Conservation (phyloP, 768 basidiomycete genomes). For the Calocybe gangraenosa region DNA sequence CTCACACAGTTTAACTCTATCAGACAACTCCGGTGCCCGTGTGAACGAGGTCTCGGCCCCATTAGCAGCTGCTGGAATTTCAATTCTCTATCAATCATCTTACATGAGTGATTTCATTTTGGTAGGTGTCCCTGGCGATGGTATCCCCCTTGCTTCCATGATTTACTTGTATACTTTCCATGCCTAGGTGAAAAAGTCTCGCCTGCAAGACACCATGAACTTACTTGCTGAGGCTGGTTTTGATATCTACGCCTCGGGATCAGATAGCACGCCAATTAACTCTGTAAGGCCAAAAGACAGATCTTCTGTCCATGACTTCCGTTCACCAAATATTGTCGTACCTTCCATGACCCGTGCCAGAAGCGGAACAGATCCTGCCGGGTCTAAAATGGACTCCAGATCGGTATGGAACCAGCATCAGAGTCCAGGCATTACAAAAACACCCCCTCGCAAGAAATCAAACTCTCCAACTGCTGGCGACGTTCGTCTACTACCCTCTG, state of each 20-base stretch:
- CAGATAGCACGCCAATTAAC: constrained; percentile 26
- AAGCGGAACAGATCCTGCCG: constrained; percentile 29
- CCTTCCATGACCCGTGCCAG: constrained; percentile 39
- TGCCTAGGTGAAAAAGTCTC: constrained; percentile 60
- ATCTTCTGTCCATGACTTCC: constrained; percentile 14
- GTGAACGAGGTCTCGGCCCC: constrained; percentile 75
- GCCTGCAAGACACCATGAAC: constrained; percentile 57
- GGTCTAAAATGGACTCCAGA: constrained; percentile 6
- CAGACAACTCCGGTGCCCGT: constrained; percentile 68
- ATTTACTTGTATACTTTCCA: constrained; percentile 12
- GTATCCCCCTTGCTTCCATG: background rate
- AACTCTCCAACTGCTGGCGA: constrained; percentile 54
- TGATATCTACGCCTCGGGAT: constrained; percentile 52
- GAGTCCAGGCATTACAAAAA: background rate
- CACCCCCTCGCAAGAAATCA: constrained; percentile 30
- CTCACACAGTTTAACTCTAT: background rate
- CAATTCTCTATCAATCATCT: constrained; percentile 78
- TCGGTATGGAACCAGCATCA: constrained; percentile 10
- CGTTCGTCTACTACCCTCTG: constrained; percentile 62
- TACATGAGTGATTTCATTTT: constrained; percentile 84
- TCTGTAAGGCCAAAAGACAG: constrained; percentile 11
- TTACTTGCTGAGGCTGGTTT: constrained; percentile 62
- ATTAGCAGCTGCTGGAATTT: constrained; percentile 72
- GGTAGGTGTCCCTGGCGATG: constrained; percentile 27
- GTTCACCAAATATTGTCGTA: constrained; percentile 16